Conservation (phyloP, 1,284 basidiomycete species). For the Cystobasidiaceae sp. region DNA sequence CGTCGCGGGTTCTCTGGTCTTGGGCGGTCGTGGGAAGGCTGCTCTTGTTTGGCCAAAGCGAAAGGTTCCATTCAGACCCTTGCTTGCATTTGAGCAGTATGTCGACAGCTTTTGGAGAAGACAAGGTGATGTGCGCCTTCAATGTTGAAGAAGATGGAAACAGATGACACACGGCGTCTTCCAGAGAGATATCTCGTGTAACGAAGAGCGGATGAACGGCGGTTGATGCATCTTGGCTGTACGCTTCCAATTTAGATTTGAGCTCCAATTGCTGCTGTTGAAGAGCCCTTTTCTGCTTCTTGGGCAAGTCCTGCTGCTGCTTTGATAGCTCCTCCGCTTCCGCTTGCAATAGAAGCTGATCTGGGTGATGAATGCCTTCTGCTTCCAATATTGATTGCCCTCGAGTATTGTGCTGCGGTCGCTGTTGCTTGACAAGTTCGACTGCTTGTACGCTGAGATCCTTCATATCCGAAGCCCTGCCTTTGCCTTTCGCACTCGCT, state of each 20-base stretch:
- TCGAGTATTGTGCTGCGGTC: not conserved
- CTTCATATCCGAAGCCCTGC: not conserved
- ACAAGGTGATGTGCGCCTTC: conserved; percentile 25
- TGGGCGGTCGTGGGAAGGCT: not conserved
- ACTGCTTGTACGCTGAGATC: conserved; percentile 5
- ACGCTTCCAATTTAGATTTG: not conserved
- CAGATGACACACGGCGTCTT: conserved; percentile 19
- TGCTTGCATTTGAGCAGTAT: conserved; percentile 3
- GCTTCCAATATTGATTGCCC: not conserved
- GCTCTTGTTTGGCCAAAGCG: not conserved
- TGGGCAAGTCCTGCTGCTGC: not conserved
- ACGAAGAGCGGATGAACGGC: conserved; percentile 21
- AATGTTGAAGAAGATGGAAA: conserved; percentile 21
- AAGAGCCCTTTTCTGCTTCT: conserved; percentile 14
- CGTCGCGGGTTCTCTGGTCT: conserved; percentile 2
- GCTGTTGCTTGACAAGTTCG: not conserved
- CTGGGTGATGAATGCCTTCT: conserved; percentile 14
- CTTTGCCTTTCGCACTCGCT: conserved; percentile 25
- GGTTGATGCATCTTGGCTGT: not conserved
- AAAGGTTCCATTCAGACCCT: conserved; percentile 1
- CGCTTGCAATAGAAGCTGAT: not conserved
- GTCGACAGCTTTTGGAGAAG: conserved; percentile 8
- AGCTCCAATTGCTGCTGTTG: not conserved
- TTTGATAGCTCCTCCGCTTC: conserved; percentile 2
- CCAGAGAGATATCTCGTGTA: not conserved